Evolutionary conservation across 768 basidiomycete species (phyloP).

Genomic region (Boletus coccyginus): DNA sequence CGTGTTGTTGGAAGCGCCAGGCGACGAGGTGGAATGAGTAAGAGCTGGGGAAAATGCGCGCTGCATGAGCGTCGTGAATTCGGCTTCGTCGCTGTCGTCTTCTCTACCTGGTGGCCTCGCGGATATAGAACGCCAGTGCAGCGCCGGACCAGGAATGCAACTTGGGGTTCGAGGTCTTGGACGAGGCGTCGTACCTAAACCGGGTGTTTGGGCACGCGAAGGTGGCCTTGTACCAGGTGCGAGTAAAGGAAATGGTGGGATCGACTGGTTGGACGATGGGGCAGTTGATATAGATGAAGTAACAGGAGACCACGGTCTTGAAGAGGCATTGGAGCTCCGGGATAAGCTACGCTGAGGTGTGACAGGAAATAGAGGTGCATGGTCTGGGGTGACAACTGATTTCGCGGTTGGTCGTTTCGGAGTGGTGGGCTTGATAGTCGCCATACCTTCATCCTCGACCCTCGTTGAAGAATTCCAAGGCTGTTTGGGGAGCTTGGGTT

Average conservation of each 20-base stretch:
- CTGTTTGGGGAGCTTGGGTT: conserved; percentile 42
- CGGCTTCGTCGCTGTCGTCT: conserved; percentile 45
- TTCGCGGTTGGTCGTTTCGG: conserved; percentile 48
- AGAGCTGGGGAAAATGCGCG: conserved; percentile 62
- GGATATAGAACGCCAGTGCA: conserved; percentile 48
- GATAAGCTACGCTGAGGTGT: conserved; percentile 64
- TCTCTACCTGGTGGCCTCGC: conserved; percentile 44
- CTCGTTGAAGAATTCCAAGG: conserved; percentile 83
- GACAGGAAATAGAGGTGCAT: conserved; percentile 46
- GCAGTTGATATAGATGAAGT: conserved; percentile 69
- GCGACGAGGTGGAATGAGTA: conserved; percentile 47
- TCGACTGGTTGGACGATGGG: conserved; percentile 45
- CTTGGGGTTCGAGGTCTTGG: conserved; percentile 77
- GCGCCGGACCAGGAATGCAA: conserved; percentile 66
- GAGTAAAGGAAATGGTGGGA: conserved; percentile 34
- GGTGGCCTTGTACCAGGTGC: conserved; percentile 35
- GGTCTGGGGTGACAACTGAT: conserved; percentile 42
- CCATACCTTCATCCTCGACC: conserved; percentile 53
- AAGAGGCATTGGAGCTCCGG: conserved; percentile 73
- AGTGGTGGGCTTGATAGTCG: conserved; percentile 46
- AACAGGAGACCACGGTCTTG: conserved; percentile 77
- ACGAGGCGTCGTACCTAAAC: conserved; percentile 50
- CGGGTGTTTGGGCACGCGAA: conserved; percentile 62
- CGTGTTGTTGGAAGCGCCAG: conserved; percentile 26
- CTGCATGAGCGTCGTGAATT: conserved; percentile 43